Conservation (phyloP, 352 stramenopile genomes). For the Phytophthora citricola region DNA sequence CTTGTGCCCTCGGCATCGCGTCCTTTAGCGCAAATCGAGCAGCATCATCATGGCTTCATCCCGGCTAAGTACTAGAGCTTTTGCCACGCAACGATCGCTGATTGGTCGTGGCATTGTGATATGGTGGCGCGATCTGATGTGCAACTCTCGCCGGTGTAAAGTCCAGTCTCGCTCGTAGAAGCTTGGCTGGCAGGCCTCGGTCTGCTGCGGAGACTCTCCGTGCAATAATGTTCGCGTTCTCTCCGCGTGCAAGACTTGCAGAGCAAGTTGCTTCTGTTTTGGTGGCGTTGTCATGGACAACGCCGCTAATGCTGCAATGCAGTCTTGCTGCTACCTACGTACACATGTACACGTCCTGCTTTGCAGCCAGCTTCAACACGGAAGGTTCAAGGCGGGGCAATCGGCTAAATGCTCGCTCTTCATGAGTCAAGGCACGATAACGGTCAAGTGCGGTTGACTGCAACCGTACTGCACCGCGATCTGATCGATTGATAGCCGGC, state of each 20-base stretch:
- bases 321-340: not conserved
- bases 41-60: slow-evolving; percentile 27
- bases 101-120: slow-evolving; percentile 41
- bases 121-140: slow-evolving; percentile 11
- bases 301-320: not conserved
- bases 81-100: slow-evolving; percentile 36
- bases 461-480: slow-evolving; percentile 4
- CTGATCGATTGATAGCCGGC: slow-evolving; percentile 18
- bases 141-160: slow-evolving; percentile 19
- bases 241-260: not conserved
- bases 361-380: not conserved
- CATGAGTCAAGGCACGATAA: not conserved
- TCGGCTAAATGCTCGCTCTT: not conserved
- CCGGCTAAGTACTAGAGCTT: slow-evolving; percentile 38
- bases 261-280: not conserved
- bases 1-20: slow-evolving; percentile 22
- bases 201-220: not conserved
- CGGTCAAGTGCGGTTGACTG: slow-evolving; percentile 3
- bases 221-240: not conserved
- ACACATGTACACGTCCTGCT: not conserved
- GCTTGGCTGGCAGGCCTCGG: slow-evolving; percentile 15
- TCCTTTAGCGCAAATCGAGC: not conserved
- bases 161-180: slow-evolving; percentile 22
- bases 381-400: not conserved
- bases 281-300: not conserved